phyloP scores from a whole-genome alignment of 306 rosid genomes.

The Vigna nakashimae region DNA sequence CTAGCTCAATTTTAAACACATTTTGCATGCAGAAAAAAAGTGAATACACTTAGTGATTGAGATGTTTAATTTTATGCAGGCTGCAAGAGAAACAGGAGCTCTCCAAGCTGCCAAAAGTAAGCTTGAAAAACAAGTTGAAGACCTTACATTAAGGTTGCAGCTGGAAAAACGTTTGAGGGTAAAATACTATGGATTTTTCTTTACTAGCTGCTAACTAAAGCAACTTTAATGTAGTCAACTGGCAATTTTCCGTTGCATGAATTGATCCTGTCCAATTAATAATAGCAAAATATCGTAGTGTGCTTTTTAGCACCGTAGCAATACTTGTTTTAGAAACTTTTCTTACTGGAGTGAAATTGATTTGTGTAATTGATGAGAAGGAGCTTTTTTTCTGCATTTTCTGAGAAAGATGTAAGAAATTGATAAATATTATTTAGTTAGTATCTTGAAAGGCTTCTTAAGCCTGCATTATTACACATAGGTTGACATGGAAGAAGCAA shows the following conservation, averaged over 20 bases:
- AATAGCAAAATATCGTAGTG: slow-evolving; percentile 4
- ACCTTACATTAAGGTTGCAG: slow-evolving; percentile 79
- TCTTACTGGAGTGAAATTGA: slow-evolving; percentile 10
- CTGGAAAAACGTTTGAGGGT: slow-evolving; percentile 92
- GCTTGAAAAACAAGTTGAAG: slow-evolving; percentile 91
- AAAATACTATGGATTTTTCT: slow-evolving; percentile 24
- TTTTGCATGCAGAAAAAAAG: background rate
- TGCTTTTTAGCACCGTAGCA: background rate
- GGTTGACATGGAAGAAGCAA: slow-evolving; percentile 88
- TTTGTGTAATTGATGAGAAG: slow-evolving; percentile 34
- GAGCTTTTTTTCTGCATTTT: background rate
- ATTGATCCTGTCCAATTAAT: slow-evolving; percentile 4
- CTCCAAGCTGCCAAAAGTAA: slow-evolving; percentile 93
- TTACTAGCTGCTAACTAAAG: background rate
- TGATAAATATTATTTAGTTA: background rate
- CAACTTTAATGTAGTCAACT: slow-evolving; percentile 17
- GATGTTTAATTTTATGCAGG: slow-evolving; percentile 52
- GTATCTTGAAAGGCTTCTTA: slow-evolving; percentile 22
- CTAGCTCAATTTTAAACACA: background rate
- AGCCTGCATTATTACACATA: slow-evolving; percentile 44
- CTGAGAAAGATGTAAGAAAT: background rate
- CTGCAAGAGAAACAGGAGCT: slow-evolving; percentile 92
- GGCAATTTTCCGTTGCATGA: background rate
- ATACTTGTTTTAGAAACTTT: slow-evolving; percentile 16
- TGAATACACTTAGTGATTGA: background rate